phyloP scores from a whole-genome alignment of 495 filamentous ascomycete species.

The Daldinia decipiens region DNA sequence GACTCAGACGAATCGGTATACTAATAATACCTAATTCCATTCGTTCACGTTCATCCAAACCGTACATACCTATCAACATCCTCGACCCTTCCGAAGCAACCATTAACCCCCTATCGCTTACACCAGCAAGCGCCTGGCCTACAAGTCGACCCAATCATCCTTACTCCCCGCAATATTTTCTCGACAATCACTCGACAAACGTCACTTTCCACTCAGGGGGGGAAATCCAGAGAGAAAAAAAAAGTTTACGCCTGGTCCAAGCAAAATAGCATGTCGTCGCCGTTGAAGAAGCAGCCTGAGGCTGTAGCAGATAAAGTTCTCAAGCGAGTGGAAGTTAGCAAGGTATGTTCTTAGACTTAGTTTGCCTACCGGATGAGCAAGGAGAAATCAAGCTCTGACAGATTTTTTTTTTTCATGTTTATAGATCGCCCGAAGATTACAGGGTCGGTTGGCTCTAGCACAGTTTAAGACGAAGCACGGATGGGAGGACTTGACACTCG shows the following conservation, averaged over 20 bases:
- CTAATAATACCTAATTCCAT: conserved; percentile 37
- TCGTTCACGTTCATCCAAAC: conserved; percentile 4
- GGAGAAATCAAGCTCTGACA: conserved; percentile 21
- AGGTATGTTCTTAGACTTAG: conserved; percentile 65
- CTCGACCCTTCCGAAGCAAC: conserved; percentile 31
- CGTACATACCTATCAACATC: conserved; percentile 24
- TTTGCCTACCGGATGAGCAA: conserved; percentile 1
- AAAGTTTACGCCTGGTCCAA: conserved; percentile 39
- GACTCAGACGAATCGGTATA: conserved; percentile 19
- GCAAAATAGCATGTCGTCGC: conserved; percentile 62
- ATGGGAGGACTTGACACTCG: conserved; percentile 79
- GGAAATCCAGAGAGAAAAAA: conserved; percentile 22
- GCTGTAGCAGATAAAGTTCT: conserved; percentile 76
- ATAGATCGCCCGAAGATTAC: conserved; percentile 89
- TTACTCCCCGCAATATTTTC: conserved; percentile 35
- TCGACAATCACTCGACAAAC: conserved; percentile 41
- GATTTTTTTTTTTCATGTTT: conserved; percentile 24
- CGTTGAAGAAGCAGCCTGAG: conserved; percentile 68
- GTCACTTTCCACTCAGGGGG: conserved; percentile 28
- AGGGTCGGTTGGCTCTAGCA: conserved; percentile 92
- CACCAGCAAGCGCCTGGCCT: conserved; percentile 53
- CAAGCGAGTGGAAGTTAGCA: conserved; percentile 80
- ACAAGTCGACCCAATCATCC: conserved; percentile 47
- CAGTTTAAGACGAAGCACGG: conserved; percentile 97
- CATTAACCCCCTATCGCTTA: conserved; percentile 43